Percentiles rank a stretch among this genome's conserved stretches.
Evolutionary conservation across 352 stramenopile genomes (phyloP).

Genomic region (Phytophthora capsici): DNA sequence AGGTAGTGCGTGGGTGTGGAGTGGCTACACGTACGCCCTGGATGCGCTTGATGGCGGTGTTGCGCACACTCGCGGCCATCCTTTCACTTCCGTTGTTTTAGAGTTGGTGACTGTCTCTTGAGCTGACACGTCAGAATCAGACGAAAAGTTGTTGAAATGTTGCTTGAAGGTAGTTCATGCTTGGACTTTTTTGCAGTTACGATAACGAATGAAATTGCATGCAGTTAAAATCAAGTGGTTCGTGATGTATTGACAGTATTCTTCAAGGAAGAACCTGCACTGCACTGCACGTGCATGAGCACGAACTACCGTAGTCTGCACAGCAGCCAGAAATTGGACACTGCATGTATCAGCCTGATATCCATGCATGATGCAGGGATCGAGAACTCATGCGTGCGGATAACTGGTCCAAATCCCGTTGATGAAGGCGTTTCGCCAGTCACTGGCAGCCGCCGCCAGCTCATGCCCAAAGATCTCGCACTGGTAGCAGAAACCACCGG

Average conservation of each 20-base stretch:
- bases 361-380: no score
- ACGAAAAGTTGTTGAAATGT: not conserved
- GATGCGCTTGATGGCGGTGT: constrained; percentile 89
- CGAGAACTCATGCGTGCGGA: not conserved
- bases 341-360: no score
- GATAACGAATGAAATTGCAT: no score
- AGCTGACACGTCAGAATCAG: constrained; percentile 22
- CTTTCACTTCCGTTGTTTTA: not conserved
- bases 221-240: constrained; percentile 13
- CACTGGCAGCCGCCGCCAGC: not conserved
- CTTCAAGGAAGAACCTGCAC: no score
- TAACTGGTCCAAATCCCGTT: constrained; percentile 11
- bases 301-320: no score
- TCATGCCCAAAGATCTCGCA: constrained; percentile 15
- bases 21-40: constrained; percentile 56
- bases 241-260: constrained; percentile 3
- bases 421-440: constrained; percentile 16
- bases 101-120: constrained; percentile 20
- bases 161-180: constrained; percentile 8
- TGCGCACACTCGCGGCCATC: constrained; percentile 68
- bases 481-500: constrained; percentile 13
- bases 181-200: no score
- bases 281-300: no score
- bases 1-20: not conserved
- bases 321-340: no score